Percentiles rank a stretch among this genome's conserved stretches.
phyloP scores from a whole-genome alignment of 192 early-diverging fungal species.

The Backusella macrospora region DNA sequence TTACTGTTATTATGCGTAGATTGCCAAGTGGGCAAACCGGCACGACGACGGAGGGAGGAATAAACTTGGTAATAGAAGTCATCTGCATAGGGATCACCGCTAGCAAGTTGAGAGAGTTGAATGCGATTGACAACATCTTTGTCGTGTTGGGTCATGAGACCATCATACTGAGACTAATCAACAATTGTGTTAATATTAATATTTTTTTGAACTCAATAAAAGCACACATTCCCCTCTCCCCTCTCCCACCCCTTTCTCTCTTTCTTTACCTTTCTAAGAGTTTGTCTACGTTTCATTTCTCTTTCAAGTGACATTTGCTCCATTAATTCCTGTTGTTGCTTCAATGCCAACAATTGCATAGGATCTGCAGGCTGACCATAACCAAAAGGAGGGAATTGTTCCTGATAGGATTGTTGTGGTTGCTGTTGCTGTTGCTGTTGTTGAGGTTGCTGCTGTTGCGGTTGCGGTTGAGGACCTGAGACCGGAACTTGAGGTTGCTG shows the following conservation, averaged over 20 bases:
- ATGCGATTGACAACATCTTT: conserved; percentile 94
- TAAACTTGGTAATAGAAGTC: conserved; percentile 98
- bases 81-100: conserved; percentile 89
- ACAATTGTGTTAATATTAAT: neutral
- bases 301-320: conserved; percentile 35
- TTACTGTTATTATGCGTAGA: conserved; percentile 29
- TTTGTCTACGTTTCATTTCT: conserved; percentile 44
- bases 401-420: conserved; percentile 25
- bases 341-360: conserved; percentile 24
- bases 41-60: conserved; percentile 66
- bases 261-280: conserved; percentile 32
- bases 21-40: conserved; percentile 41
- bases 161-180: conserved; percentile 77
- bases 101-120: conserved; percentile 92
- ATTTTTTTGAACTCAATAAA: neutral
- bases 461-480: neutral
- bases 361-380: conserved; percentile 32
- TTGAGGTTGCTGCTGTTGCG: conserved; percentile 27
- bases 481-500: conserved; percentile 15
- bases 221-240: too few species aligned
- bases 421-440: conserved; percentile 29
- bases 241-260: neutral
- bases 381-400: conserved; percentile 25
- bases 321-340: conserved; percentile 37
- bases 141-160: conserved; percentile 91